Conservation (phyloP, 257 asterid species). For the Voacanga thouarsii region DNA sequence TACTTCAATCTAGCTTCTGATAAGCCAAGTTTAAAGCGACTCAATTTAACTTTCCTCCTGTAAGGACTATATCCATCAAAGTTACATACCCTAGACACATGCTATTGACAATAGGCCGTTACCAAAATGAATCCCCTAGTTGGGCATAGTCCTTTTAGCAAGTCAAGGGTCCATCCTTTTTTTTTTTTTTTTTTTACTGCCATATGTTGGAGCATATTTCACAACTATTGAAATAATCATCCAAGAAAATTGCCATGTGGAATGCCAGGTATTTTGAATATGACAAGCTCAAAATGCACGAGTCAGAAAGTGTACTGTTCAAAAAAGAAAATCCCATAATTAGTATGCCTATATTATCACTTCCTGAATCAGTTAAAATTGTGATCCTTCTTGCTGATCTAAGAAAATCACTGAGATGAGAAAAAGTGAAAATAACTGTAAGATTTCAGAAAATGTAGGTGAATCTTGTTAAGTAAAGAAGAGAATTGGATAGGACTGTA, state of each 20-base stretch:
- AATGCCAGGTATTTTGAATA: no score
- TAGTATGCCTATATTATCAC: conserved; percentile 29
- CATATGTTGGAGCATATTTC: no score
- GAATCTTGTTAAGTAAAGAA: no score
- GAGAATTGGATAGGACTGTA: no score
- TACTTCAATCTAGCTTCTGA: neutral
- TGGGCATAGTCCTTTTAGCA: neutral
- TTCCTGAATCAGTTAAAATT: conserved; percentile 53
- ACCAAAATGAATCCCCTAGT: neutral
- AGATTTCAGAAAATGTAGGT: neutral
- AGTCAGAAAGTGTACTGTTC: neutral
- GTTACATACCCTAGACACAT: neutral
- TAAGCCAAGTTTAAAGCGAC: neutral
- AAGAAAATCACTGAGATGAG: conserved; percentile 46
- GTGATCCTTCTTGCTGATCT: conserved; percentile 59
- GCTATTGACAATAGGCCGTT: neutral
- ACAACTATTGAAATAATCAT: no score
- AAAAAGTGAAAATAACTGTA: neutral
- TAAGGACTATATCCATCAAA: neutral
- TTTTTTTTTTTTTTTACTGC: no score
- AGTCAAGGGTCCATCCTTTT: no score
- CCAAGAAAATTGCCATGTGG: neutral
- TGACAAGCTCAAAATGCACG: neutral
- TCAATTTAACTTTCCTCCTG: neutral
- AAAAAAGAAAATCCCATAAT: no score